Evolutionary conservation across 2,329 filamentous ascomycete genomes (phyloP).

Genomic region (Alternaria longipes): DNA sequence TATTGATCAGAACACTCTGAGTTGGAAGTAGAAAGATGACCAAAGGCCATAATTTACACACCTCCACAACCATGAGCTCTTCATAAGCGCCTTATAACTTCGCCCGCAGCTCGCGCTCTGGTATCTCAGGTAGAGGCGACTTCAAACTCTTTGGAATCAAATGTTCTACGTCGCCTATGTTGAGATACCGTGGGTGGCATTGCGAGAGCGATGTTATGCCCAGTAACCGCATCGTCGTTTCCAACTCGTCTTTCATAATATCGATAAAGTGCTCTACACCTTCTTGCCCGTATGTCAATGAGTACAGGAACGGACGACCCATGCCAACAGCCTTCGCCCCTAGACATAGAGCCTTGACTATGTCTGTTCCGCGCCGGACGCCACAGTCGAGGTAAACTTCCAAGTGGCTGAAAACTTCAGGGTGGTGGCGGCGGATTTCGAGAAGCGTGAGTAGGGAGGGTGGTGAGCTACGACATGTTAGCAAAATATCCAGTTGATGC

Average conservation of each 20-base stretch:
- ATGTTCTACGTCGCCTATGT: slow-evolving; percentile 49
- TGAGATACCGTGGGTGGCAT: slow-evolving; percentile 66
- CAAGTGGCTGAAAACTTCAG: slow-evolving; percentile 67
- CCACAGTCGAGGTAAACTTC: slow-evolving; percentile 73
- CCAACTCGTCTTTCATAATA: slow-evolving; percentile 32
- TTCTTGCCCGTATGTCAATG: slow-evolving; percentile 67
- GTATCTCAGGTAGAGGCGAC: neutral
- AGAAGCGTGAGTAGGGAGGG: slow-evolving; percentile 65
- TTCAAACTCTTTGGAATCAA: slow-evolving; percentile 15
- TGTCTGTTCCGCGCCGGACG: slow-evolving; percentile 70
- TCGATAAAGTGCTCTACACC: slow-evolving; percentile 54
- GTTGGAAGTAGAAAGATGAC: neutral
- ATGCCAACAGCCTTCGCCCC: slow-evolving; percentile 71
- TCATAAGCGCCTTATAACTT: neutral
- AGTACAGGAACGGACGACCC: slow-evolving; percentile 68
- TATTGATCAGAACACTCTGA: neutral
- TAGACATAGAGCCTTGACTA: slow-evolving; percentile 53
- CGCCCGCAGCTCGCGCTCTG: neutral
- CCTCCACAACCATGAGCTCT: neutral
- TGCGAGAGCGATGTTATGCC: slow-evolving; percentile 67
- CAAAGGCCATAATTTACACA: rapidly evolving
- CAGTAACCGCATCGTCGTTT: slow-evolving; percentile 65
- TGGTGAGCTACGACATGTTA: neutral
- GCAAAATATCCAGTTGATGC: neutral
- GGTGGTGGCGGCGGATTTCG: slow-evolving; percentile 69